Evolutionary conservation across 306 rosid species (phyloP).

Genomic region (Castanea mollissima): DNA sequence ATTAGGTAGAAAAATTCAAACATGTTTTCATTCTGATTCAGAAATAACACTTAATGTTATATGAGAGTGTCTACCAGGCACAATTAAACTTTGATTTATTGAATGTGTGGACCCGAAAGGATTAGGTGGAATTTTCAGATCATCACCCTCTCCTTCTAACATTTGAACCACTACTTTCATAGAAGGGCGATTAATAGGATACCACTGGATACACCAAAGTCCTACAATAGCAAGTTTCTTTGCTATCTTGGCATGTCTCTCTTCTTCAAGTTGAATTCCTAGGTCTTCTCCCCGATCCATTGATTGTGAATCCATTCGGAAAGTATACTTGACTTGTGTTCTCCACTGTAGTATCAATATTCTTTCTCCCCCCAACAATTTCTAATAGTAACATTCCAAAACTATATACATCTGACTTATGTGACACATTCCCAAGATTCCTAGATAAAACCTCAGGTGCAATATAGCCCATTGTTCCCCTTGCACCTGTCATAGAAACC

Average conservation of each 20-base stretch:
- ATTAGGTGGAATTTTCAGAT: not conserved
- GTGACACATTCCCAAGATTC: not conserved
- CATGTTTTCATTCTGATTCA: no score
- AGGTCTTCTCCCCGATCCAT: not conserved
- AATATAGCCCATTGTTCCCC: slow-evolving; percentile 28
- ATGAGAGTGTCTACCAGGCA: no score
- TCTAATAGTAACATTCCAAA: slow-evolving; percentile 40
- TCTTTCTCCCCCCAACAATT: slow-evolving; percentile 25
- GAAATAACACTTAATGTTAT: no score
- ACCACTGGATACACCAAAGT: slow-evolving; percentile 36
- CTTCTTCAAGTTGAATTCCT: not conserved
- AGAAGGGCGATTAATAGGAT: slow-evolving; percentile 33
- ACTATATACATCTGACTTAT: not conserved
- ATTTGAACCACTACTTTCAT: slow-evolving; percentile 28
- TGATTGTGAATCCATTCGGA: not conserved
- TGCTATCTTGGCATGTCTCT: slow-evolving; percentile 15
- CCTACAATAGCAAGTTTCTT: slow-evolving; percentile 31
- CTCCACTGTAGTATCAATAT: not conserved
- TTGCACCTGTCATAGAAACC: not conserved
- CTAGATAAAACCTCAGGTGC: not conserved
- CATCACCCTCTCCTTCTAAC: slow-evolving; percentile 17
- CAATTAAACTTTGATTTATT: not conserved
- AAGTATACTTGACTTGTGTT: not conserved
- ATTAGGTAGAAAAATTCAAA: no score
- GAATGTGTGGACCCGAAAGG: not conserved